Percentiles rank a stretch among this genome's conserved stretches.
Conservation (phyloP, 371 early-diverging fungal species). For the Nosema muscidifuracis region DNA sequence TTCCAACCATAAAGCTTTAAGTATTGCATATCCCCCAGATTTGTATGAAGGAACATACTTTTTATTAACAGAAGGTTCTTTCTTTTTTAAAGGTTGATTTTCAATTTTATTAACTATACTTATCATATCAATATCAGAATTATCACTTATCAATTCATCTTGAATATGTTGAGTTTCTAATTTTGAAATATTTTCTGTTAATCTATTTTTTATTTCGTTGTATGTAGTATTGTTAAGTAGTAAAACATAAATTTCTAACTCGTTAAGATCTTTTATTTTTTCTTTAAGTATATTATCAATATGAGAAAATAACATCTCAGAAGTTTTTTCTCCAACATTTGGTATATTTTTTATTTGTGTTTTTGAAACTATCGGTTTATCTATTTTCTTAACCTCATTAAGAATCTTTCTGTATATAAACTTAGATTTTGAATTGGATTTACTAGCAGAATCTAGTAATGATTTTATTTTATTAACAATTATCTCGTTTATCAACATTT, state of each 20-base stretch:
- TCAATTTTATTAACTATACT: not conserved
- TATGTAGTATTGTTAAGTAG: not conserved
- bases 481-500: slow-evolving; percentile 3
- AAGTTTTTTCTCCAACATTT: not conserved
- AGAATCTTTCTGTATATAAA: not conserved
- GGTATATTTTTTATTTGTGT: slow-evolving; percentile 6
- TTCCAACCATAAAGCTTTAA: slow-evolving; percentile 68
- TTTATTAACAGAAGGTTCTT: not conserved
- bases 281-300: not conserved
- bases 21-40: slow-evolving; percentile 74
- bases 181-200: not conserved
- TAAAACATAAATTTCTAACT: not conserved
- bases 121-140: not conserved
- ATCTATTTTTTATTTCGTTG: not conserved
- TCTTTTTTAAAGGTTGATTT: not conserved
- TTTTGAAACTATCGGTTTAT: not conserved
- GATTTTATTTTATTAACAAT: not conserved
- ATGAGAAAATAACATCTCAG: not conserved
- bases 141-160: not conserved
- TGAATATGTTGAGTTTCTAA: not conserved
- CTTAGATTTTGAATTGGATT: not conserved
- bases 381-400: not conserved
- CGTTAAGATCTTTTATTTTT: not conserved
- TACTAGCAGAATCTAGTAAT: not conserved
- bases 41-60: slow-evolving; percentile 72